Percentiles rank a stretch among this genome's conserved stretches.
phyloP scores from a whole-genome alignment of 441 rosid genomes.

The Eutrema salsugineum region DNA sequence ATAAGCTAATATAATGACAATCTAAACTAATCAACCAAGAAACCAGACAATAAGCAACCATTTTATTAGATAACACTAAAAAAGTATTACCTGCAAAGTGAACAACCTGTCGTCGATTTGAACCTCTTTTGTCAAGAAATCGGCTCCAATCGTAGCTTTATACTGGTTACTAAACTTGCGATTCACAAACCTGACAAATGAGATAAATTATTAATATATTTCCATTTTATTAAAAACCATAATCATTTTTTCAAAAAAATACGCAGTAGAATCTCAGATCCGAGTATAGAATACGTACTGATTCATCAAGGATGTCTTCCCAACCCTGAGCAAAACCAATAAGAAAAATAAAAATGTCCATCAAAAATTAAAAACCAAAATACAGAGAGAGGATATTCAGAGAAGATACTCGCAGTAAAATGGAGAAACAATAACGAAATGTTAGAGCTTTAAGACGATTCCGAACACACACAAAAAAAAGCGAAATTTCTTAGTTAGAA shows the following conservation, averaged over 20 bases:
- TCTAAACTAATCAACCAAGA: too few species aligned
- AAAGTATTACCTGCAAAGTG: conserved; percentile 75
- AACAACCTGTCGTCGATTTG: conserved; percentile 81
- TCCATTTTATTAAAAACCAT: not conserved
- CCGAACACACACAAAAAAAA: not conserved
- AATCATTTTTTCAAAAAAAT: not conserved
- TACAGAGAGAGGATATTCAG: not conserved
- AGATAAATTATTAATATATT: too few species aligned
- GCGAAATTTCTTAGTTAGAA: not conserved
- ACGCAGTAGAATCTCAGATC: not conserved
- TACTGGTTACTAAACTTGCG: conserved; percentile 91
- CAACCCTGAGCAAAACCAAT: conserved; percentile 46
- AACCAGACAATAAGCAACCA: too few species aligned
- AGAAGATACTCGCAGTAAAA: not conserved
- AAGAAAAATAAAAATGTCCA: not conserved
- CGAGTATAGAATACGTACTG: conserved; percentile 46
- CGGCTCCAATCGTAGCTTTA: conserved; percentile 78
- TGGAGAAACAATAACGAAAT: not conserved
- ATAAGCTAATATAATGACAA: not conserved
- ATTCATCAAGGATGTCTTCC: conserved; percentile 95
- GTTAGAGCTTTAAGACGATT: not conserved
- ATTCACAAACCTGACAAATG: conserved; percentile 70
- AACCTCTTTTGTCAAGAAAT: conserved; percentile 73
- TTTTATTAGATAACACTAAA: too few species aligned
- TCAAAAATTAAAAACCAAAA: not conserved